Evolutionary conservation across 352 stramenopile species (phyloP).

Genomic region (Thalassiosira mediterranea): DNA sequence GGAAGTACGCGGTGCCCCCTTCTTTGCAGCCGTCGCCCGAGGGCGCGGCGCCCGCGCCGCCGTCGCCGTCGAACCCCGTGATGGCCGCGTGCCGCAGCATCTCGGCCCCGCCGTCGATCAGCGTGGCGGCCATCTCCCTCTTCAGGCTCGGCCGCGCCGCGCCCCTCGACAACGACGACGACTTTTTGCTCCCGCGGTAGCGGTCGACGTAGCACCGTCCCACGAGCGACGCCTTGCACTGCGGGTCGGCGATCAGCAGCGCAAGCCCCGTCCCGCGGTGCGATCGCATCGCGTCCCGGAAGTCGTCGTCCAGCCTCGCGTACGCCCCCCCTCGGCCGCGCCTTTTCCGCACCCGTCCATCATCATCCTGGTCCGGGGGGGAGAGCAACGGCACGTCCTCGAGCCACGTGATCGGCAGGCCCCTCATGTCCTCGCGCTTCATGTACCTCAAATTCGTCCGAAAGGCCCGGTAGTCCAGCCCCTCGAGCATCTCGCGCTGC

Average conservation of each 20-base stretch:
- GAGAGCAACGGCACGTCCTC: slow-evolving; percentile 14
- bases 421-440: slow-evolving; percentile 12
- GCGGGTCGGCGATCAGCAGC: slow-evolving; percentile 19
- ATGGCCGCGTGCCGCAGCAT: slow-evolving; percentile 26
- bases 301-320: neutral
- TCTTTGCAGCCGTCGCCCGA: too few relatives aligned
- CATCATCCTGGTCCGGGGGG: neutral
- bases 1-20: slow-evolving; percentile 52
- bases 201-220: slow-evolving; percentile 29
- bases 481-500: neutral
- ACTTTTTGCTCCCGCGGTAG: neutral
- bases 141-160: neutral
- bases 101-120: slow-evolving; percentile 27
- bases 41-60: too few relatives aligned
- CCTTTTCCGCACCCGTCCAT: neutral
- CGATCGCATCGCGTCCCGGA: slow-evolving; percentile 13
- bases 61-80: too few relatives aligned
- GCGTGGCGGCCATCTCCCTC: slow-evolving; percentile 8
- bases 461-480: slow-evolving; percentile 20
- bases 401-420: slow-evolving; percentile 29
- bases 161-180: neutral
- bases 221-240: slow-evolving; percentile 32
- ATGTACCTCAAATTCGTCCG: slow-evolving; percentile 21
- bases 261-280: slow-evolving; percentile 32
- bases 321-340: neutral